phyloP scores from a whole-genome alignment of 345 rosid genomes.

The Hibiscus mutabilis region DNA sequence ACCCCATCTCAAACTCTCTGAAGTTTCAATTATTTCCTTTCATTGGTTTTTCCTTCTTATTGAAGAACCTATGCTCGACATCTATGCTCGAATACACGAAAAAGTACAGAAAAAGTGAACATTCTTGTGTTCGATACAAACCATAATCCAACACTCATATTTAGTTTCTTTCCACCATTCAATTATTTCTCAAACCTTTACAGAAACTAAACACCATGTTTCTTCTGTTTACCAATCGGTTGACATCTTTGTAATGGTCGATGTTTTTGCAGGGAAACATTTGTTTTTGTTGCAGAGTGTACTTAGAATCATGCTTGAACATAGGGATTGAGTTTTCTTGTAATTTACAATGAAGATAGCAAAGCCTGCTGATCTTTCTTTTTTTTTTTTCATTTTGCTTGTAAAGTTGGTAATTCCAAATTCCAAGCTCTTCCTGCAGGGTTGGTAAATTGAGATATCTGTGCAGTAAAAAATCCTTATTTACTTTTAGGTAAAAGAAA shows the following conservation, averaged over 20 bases:
- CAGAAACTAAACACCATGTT: background rate
- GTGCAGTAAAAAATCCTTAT: slow-evolving; percentile 16
- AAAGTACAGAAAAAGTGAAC: background rate
- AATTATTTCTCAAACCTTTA: too few species aligned
- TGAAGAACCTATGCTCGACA: background rate
- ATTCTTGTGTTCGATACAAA: background rate
- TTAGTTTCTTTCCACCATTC: background rate
- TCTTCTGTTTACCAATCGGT: background rate
- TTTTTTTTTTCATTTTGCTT: background rate
- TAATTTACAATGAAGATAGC: background rate
- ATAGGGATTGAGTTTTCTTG: slow-evolving; percentile 7
- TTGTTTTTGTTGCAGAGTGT: slow-evolving; percentile 17
- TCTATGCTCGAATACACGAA: background rate
- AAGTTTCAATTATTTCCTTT: background rate
- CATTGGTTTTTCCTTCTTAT: background rate
- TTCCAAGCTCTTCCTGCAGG: background rate
- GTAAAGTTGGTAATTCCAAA: slow-evolving; percentile 21
- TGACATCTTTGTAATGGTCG: slow-evolving; percentile 3
- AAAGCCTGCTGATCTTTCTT: background rate
- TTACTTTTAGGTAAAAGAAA: slow-evolving; percentile 1
- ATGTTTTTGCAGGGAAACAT: slow-evolving; percentile 22
- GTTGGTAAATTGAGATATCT: slow-evolving; percentile 8
- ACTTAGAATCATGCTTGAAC: slow-evolving; percentile 24
- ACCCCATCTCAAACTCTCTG: background rate
- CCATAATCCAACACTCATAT: background rate